Conservation (phyloP, 148 eudicot species). For the Chenopodium album region DNA sequence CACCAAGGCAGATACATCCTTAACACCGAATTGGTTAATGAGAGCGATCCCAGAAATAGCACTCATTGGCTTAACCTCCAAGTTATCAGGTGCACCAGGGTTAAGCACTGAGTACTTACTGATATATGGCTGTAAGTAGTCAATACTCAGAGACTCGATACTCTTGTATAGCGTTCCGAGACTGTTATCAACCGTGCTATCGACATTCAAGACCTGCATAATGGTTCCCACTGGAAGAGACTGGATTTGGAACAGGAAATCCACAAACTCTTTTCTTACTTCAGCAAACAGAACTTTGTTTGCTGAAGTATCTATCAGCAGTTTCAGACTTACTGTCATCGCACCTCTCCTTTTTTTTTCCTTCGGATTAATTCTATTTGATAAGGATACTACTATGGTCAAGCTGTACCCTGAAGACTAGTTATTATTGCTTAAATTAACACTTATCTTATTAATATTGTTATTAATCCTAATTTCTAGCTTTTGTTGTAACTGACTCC, state of each 20-base stretch:
- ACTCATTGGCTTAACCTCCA: constrained; percentile 29
- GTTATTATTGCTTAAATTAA: too few relatives aligned
- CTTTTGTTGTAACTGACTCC: too few relatives aligned
- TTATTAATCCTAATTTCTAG: too few relatives aligned
- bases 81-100: background rate
- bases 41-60: constrained; percentile 22
- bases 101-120: background rate
- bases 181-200: constrained; percentile 7
- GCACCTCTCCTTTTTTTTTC: too few relatives aligned
- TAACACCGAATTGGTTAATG: constrained; percentile 15
- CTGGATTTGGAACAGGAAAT: constrained; percentile 34
- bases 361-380: too few relatives aligned
- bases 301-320: constrained; percentile 26
- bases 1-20: constrained; percentile 7
- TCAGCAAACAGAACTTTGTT: constrained; percentile 37
- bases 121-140: background rate
- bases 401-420: too few relatives aligned
- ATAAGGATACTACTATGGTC: too few relatives aligned
- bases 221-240: constrained; percentile 22
- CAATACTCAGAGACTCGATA: background rate
- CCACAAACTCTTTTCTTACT: constrained; percentile 34
- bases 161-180: constrained; percentile 20
- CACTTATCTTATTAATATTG: too few relatives aligned
- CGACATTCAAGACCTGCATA: background rate
- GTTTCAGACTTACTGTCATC: constrained; percentile 20